Evolutionary conservation across 768 basidiomycete genomes (phyloP), one percentile per base, ranked within the genome.

Genomic region (Kwoniella newhampshirensis): DNA sequence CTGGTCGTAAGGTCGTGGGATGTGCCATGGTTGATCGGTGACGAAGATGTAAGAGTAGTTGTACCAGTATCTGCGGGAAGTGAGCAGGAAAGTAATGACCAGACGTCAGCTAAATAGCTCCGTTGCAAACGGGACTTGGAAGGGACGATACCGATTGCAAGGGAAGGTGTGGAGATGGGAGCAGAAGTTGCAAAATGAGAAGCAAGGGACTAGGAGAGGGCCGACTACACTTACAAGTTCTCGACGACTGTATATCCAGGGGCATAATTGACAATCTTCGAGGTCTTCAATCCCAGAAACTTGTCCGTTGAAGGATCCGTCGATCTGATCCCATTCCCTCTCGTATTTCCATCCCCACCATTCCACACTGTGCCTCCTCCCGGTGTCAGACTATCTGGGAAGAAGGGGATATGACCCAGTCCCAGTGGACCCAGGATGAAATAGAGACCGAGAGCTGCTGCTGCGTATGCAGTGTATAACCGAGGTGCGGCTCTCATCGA

Each of bases 171-270:
- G n/a, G n/a, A n/a, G n/a, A n/a, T n/a, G n/a, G n/a, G n/a, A n/a
- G n/a, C n/a, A n/a, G n/a, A n/a, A n/a, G n/a, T n/a, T n/a, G n/a
- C n/a, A n/a, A n/a, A n/a, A n/a, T n/a, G n/a, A n/a, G n/a, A n/a
- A n/a, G n/a, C n/a, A n/a, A n/a, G n/a, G n/a, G n/a, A n/a, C n/a
- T n/a, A n/a, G n/a, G n/a, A n/a, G n/a, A n/a, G n/a, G n/a, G n/a
- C n/a, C n/a, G n/a, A n/a, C 28, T 23, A 3, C 8, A 64, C 63
- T 40, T 27, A 64, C 63, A 64, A 35, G 37, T 67, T 62, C 46
- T 62, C 57, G 20, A 70, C 43, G 23, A 70, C 63, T 13, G 62
- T 62, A 43, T 51, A 70, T 18, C 68, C 68, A 7, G 68, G 57
- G 5, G 62, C 62, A 30, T 67, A 63, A 13, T 53, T 30, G 21